phyloP scores from a whole-genome alignment of 495 filamentous ascomycete species.

The Xylaria nigripes region DNA sequence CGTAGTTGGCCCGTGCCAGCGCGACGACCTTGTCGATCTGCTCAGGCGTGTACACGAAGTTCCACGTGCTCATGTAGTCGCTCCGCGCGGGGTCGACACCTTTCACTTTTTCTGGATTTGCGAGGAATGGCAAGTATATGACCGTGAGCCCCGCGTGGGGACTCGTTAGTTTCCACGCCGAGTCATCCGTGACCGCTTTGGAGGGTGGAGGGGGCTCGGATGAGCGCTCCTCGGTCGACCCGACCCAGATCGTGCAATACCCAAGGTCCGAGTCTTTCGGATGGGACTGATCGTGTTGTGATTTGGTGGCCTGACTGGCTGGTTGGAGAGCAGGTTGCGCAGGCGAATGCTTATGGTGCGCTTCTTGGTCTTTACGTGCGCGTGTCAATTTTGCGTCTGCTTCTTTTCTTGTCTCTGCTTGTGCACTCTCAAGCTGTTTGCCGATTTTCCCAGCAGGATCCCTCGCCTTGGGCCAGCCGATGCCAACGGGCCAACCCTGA shows the following conservation, averaged over 20 bases:
- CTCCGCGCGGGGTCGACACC: constrained; percentile 70
- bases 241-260: constrained; percentile 95
- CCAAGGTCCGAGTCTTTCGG: constrained; percentile 53
- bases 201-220: constrained; percentile 53
- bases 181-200: constrained; percentile 49
- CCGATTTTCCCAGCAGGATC: constrained; percentile 47
- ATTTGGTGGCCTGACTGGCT: constrained; percentile 5
- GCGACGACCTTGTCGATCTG: constrained; percentile 74
- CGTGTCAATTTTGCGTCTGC: constrained; percentile 55
- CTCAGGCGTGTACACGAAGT: constrained; percentile 85
- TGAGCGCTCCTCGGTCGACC: constrained; percentile 61
- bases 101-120: constrained; percentile 61
- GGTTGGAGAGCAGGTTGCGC: constrained; percentile 10
- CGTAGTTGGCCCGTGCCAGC: constrained; percentile 80
- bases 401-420: constrained; percentile 50
- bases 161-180: constrained; percentile 65
- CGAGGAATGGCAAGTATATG: constrained; percentile 82
- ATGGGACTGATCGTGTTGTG: constrained; percentile 25
- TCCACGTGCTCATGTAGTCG: constrained; percentile 93
- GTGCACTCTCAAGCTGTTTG: constrained; percentile 59
- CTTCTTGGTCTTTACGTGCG: constrained; percentile 47
- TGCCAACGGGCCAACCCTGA: constrained; percentile 86
- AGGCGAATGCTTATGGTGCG: constrained; percentile 20
- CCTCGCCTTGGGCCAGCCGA: constrained; percentile 70
- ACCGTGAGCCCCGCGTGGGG: constrained; percentile 81